Evolutionary conservation across 106 monocot genomes (phyloP), one percentile per base, ranked within the genome.

Genomic region (Dendrobium chrysotoxum): DNA sequence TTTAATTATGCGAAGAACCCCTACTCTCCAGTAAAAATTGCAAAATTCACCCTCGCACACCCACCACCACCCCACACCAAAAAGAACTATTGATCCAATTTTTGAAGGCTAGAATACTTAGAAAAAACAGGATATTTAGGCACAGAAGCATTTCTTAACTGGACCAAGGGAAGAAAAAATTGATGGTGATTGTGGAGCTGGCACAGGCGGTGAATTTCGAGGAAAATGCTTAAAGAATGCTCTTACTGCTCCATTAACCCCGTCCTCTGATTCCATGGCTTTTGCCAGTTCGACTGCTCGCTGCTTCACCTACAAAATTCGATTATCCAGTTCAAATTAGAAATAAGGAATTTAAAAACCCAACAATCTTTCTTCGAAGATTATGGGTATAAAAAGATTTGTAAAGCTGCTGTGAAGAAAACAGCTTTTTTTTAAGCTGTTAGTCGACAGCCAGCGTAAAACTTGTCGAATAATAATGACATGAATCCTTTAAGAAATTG

Each of bases 171-270:
- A 75, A 12, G 64, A 47, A 4, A 82, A 38, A 35, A 28, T 54
- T 28, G 85, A 66, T 0, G 72, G 75, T 1, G 57, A 78, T 3
- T 80, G 55, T 3, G 66, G 42, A 35, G 83, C 17, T 21, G 61
- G 65, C 28, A 50, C 65, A 0, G 26, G n/a, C 12, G 79, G 70
- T 64, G 12, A 44, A 38, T 72, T 87, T 1, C 78, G 65, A 64
- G 89, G 89, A 25, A 92, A 80, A 80, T 92, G 92, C 72, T 92
- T 87, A 3, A 89, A 81, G 77, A 92, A 92, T 13, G 89, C 89
- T 84, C 70, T 89, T 41, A 89, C 92, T 46, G 92, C 92, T 61
- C 87, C 92, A 38, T 26, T 77, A 28, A 87, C 87, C 1, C 92
- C 92, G 78, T 92, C 89, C 79, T 92, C 92, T 20, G 84, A 53